Base-by-base conservation (phyloP, 2,329 filamentous ascomycete species). In the Phialemonium atrogriseum region DNA sequence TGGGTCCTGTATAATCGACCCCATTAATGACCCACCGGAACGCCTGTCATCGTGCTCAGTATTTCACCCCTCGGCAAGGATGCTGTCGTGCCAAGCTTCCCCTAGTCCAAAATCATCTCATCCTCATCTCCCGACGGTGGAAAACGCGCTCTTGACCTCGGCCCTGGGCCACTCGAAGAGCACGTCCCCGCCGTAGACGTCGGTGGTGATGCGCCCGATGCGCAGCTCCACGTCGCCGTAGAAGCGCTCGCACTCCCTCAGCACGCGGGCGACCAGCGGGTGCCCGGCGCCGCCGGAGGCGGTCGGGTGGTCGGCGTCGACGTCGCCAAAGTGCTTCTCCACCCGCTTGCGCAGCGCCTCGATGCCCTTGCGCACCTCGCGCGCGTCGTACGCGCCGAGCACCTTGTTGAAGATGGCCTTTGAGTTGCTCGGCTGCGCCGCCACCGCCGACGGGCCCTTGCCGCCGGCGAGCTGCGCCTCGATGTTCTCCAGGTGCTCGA, bases 271-370 rank as follows among this genome's bases (percentile, higher is more conserved):
- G 15, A 79, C 75, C 24, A 81, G 59, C 21, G 64, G 64, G 30
- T 64, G 62, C 46, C 75, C 81, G 33, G 81, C 63, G 14, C 64
- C 72, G n/a, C n/a, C n/a, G n/a, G n/a, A n/a, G n/a, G n/a, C n/a
- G n/a, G n/a, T n/a, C 34, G 77, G 75, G 41, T 10, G 28, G 28
- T 13, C 14, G 12, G 88, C 83, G 45, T 93, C 86, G 5, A 80
- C 83, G 44, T 94, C 86, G 25, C 86, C 86, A 66, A 96, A 96
- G 58, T 96, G 89, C 63, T 96, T 98, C 60, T 96, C 89, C 1
- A 96, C 84, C 30, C 89, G 75, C 63, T 94, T 94, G 49, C 81
- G 81, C 44, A 96, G 67, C 33, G 84, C 74, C 48, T 94, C 86
- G 44, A 94, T 81, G n/a, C 89, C 88, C 52, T 88, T 87, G 42